A percentile compares a stretch with the other conserved stretches of the same genome.
These are phyloP conservation scores for Penicillium maclennaniae DNA, from an alignment of 495 filamentous ascomycete species.

Conservation along the genomic window DNA sequence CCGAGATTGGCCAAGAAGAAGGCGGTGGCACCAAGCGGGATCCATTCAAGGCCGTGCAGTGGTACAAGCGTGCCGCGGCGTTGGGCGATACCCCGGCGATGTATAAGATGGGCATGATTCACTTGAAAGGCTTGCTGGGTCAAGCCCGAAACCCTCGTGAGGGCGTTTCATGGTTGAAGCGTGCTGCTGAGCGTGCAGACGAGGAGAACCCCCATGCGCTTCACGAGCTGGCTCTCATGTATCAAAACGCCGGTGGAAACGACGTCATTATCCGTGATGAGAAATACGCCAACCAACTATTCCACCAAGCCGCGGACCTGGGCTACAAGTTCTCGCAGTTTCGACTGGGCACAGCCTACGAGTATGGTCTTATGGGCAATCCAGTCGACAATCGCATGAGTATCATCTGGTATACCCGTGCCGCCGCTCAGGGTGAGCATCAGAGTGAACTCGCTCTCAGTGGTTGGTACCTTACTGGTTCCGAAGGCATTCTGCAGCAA, in stretches of 20 bases:
- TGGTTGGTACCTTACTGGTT: constrained; percentile 95
- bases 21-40: constrained; percentile 89
- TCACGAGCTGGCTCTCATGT: constrained; percentile 85
- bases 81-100: constrained; percentile 89
- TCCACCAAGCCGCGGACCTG: constrained; percentile 81
- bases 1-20: constrained; percentile 92
- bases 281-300: constrained; percentile 69
- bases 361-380: constrained; percentile 82
- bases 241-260: constrained; percentile 65
- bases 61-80: constrained; percentile 91
- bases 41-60: constrained; percentile 89
- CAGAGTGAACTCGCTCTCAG: constrained; percentile 88
- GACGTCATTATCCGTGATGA: constrained; percentile 77
- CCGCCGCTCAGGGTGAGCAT: constrained; percentile 91
- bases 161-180: constrained; percentile 85
- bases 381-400: constrained; percentile 75
- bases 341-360: constrained; percentile 78
- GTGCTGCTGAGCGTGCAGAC: constrained; percentile 85
- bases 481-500: constrained; percentile 81
- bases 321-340: constrained; percentile 96
- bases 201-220: constrained; percentile 90
- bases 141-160: constrained; percentile 81
- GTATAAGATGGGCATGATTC: constrained; percentile 98
- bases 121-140: constrained; percentile 88
- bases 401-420: constrained; percentile 90